Base-by-base conservation (phyloP, 192 early-diverging fungal genomes). In the Entophlyctis luteolus region DNA sequence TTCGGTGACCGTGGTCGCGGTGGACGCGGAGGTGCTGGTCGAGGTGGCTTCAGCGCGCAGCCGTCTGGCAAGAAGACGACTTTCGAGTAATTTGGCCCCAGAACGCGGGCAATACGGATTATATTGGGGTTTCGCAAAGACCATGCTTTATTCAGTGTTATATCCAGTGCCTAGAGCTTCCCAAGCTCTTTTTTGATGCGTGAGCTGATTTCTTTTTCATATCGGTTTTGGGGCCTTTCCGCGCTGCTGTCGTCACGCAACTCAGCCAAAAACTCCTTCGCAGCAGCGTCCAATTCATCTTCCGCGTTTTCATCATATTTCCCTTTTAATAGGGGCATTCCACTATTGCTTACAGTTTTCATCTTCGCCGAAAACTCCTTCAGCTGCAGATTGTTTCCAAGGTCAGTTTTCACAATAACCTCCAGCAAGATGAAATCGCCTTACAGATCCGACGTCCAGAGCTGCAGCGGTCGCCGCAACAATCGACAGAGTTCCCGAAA, bases 1-100 rank as follows among this genome's bases (percentile, higher is more conserved):
- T 81, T 82, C 36, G 73, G 78, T 55, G 82, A 81, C 55, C 59
- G 79, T 38, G 34, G 55, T 39, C 53, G 70, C 63, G 75, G 65
- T n/a, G 46, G 57, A 54, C n/a, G n/a, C n/a, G n/a, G n/a, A n/a
- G n/a, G n/a, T n/a, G 52, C 16, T 71, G 52, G 68, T 72, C 42
- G 68, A 23, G 55, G 73, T 60, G 22, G 42, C n/a, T n/a, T n/a
- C n/a, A n/a, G n/a, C n/a, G n/a, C n/a, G n/a, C n/a, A n/a, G n/a
- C n/a, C n/a, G n/a, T n/a, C n/a, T n/a, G n/a, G n/a, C n/a, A n/a
- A n/a, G n/a, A n/a, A n/a, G n/a, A n/a, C n/a, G n/a, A n/a, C n/a
- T n/a, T n/a, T n/a, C n/a, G n/a, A n/a, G n/a, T n/a, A 48, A n/a
- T 27, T 8, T 53, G 23, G 8, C 10, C 52, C 12, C 34, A 31